Percentiles rank a stretch among this genome's conserved stretches.
Conservation (phyloP, 129 eudicot genomes). For the Helianthus tuberosus region DNA sequence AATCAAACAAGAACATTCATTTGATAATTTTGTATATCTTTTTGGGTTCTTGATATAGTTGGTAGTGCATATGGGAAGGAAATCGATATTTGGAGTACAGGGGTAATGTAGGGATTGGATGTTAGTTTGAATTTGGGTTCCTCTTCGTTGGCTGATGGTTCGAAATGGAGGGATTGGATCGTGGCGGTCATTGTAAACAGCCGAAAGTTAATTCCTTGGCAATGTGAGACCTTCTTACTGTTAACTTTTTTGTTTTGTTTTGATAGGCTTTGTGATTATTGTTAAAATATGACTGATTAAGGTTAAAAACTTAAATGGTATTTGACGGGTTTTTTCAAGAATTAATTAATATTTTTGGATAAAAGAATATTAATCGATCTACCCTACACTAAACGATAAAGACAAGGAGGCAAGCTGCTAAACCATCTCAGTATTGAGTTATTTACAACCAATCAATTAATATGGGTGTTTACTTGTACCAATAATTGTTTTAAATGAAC, state of each 20-base stretch:
- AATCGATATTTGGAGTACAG: too few relatives aligned
- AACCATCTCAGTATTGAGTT: background rate
- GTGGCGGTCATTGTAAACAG: too few relatives aligned
- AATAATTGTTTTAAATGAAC: background rate
- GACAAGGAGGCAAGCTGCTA: slow-evolving; percentile 66
- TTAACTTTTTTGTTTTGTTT: background rate
- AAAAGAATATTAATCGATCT: too few relatives aligned
- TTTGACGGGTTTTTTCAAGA: too few relatives aligned
- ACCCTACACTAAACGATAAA: slow-evolving; percentile 83
- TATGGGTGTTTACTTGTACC: background rate
- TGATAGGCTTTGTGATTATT: background rate
- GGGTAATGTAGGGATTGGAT: too few relatives aligned
- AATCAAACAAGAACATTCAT: too few relatives aligned
- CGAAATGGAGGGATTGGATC: slow-evolving; percentile 44
- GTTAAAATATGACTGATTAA: background rate
- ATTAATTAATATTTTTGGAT: too few relatives aligned
- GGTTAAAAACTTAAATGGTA: too few relatives aligned
- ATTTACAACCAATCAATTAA: background rate
- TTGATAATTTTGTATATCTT: too few relatives aligned
- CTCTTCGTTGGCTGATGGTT: slow-evolving; percentile 41
- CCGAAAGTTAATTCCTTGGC: slow-evolving; percentile 73
- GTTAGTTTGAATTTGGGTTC: slow-evolving; percentile 61
- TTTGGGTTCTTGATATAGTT: too few relatives aligned
- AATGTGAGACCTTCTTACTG: slow-evolving; percentile 44
- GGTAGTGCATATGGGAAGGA: too few relatives aligned